Conservation (phyloP, 1,284 basidiomycete genomes). For the Trichosporon sp. region DNA sequence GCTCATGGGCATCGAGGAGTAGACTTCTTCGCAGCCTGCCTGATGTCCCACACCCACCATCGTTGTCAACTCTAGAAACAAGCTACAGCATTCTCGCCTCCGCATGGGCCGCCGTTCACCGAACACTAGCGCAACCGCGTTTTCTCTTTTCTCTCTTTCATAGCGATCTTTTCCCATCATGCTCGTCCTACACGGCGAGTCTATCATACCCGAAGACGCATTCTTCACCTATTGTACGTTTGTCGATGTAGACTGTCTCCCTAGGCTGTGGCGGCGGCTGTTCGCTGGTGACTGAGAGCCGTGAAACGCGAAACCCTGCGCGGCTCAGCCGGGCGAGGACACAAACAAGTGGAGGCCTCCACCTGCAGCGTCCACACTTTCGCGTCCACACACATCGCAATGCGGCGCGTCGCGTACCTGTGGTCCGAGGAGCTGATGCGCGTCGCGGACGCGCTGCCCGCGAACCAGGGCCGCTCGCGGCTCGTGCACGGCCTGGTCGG, state of each 20-base stretch:
- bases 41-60: background rate
- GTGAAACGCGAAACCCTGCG: background rate
- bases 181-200: background rate
- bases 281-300: background rate
- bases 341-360: background rate
- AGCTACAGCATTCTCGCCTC: background rate
- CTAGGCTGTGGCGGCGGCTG: background rate
- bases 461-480: conserved; percentile 72
- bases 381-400: background rate
- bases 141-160: background rate
- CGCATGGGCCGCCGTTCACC: background rate
- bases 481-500: conserved; percentile 70
- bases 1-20: conserved; percentile 58
- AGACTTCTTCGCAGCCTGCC: background rate
- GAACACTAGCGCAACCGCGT: background rate
- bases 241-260: conserved; percentile 5
- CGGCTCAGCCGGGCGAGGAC: background rate
- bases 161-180: background rate
- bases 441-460: conserved; percentile 59
- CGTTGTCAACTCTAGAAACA: background rate
- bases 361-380: background rate
- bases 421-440: conserved; percentile 36
- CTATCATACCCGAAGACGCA: background rate
- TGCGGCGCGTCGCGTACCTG: conserved; percentile 27
- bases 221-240: conserved; percentile 2